Conservation (phyloP, 768 basidiomycete species). For the Lentinula sp. region DNA sequence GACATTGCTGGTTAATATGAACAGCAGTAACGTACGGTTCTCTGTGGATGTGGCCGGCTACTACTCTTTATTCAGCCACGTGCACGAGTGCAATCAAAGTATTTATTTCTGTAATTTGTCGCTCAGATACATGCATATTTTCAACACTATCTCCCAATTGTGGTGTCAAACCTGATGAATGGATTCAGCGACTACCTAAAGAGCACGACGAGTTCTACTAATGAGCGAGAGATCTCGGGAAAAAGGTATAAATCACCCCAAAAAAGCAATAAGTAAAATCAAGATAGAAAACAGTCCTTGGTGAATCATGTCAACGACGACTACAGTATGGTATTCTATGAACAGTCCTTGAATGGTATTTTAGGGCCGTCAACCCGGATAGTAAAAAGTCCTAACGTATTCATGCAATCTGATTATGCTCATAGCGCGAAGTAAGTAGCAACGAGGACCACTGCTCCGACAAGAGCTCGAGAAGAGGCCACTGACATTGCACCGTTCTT, state of each 20-base stretch:
- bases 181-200: slow-evolving; percentile 7
- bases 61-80: no score
- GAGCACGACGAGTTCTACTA: neutral
- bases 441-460: slow-evolving; percentile 40
- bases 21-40: slow-evolving; percentile 15
- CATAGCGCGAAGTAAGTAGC: slow-evolving; percentile 46
- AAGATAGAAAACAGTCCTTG: slow-evolving; percentile 3
- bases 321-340: slow-evolving; percentile 25
- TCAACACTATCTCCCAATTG: neutral
- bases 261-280: neutral
- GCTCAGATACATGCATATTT: no score
- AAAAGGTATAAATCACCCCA: neutral
- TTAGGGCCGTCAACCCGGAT: slow-evolving; percentile 9
- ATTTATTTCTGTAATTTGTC: no score
- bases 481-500: slow-evolving; percentile 39
- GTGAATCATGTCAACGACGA: neutral
- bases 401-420: slow-evolving; percentile 15
- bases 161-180: slow-evolving; percentile 1
- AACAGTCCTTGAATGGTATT: slow-evolving; percentile 20
- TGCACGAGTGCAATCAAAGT: no score
- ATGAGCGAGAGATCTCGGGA: neutral
- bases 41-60: neutral
- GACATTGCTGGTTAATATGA: slow-evolving; percentile 16
- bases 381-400: slow-evolving; percentile 9
- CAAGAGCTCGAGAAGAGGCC: slow-evolving; percentile 40